Conservation (phyloP, 805 yeast genomes). For the Metschnikowia arizonensis region DNA sequence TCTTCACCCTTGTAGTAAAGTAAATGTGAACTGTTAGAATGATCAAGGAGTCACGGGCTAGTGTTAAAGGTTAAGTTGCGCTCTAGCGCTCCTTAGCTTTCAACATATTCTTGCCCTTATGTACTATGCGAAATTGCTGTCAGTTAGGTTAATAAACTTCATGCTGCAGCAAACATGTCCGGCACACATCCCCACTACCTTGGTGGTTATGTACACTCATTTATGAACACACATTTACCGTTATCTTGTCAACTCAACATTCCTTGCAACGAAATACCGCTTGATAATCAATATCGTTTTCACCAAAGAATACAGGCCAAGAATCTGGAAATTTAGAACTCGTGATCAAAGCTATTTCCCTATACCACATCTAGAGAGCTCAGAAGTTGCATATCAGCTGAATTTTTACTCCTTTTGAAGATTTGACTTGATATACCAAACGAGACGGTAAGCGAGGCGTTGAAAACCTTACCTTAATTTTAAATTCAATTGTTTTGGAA, state of each 20-base stretch:
- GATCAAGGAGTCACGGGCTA: too few species aligned
- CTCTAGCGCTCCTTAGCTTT: too few species aligned
- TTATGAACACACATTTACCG: background rate
- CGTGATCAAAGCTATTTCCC: background rate
- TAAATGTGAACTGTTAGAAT: too few species aligned
- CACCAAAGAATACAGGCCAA: background rate
- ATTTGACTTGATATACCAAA: background rate
- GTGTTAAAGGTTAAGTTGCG: too few species aligned
- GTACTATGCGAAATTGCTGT: background rate
- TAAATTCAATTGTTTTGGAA: background rate
- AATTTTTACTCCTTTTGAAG: background rate
- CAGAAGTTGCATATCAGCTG: background rate
- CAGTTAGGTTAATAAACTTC: background rate
- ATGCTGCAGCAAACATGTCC: background rate
- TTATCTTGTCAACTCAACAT: background rate
- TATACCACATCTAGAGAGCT: background rate
- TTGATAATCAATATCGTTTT: background rate
- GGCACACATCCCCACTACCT: conserved; percentile 2
- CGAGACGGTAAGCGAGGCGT: background rate
- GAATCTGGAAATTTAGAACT: background rate
- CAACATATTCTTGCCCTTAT: too few species aligned
- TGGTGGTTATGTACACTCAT: conserved; percentile 4
- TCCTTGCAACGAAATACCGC: background rate
- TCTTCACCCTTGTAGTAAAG: too few species aligned
- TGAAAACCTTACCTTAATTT: background rate